A percentile compares a stretch with the other conserved stretches of the same genome.
Evolutionary conservation across 805 yeast species (phyloP).

Genomic region (Myxozyma kluyveri): DNA sequence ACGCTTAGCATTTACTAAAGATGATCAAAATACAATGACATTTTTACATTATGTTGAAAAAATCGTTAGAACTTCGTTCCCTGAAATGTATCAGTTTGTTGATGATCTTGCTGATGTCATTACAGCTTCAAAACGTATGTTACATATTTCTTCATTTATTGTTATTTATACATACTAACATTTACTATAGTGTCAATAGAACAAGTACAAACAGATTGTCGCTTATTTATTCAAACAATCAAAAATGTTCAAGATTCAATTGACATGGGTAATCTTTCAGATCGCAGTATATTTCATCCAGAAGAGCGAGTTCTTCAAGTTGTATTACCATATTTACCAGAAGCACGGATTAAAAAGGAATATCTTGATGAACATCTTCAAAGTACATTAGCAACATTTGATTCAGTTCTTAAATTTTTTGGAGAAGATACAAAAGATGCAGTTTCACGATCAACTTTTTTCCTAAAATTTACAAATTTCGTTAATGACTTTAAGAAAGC

Average conservation of each 20-base stretch:
- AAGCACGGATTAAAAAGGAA: slow-evolving; percentile 68
- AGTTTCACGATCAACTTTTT: slow-evolving; percentile 64
- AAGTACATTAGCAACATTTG: slow-evolving; percentile 62
- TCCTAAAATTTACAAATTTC: slow-evolving; percentile 76
- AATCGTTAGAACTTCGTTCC: slow-evolving; percentile 77
- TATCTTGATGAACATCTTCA: slow-evolving; percentile 62
- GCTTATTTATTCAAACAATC: slow-evolving; percentile 57
- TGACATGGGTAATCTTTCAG: slow-evolving; percentile 81
- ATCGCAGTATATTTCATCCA: slow-evolving; percentile 76
- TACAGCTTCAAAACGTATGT: slow-evolving; percentile 54
- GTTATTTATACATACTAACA: not conserved
- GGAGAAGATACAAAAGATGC: slow-evolving; percentile 86
- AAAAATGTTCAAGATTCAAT: slow-evolving; percentile 70
- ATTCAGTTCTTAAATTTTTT: slow-evolving; percentile 70
- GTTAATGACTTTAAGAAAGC: slow-evolving; percentile 76
- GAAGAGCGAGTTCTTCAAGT: slow-evolving; percentile 64
- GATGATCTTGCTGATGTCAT: slow-evolving; percentile 62
- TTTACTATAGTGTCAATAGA: slow-evolving; percentile 59
- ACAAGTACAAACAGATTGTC: slow-evolving; percentile 71
- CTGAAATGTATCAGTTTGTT: slow-evolving; percentile 70
- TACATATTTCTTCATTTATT: too few species aligned
- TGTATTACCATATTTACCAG: slow-evolving; percentile 65
- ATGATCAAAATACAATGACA: slow-evolving; percentile 79
- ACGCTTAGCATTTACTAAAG: slow-evolving; percentile 84
- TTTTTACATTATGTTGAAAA: slow-evolving; percentile 91